Conservation (phyloP, 768 basidiomycete species). For the Collybiopsis confluens region DNA sequence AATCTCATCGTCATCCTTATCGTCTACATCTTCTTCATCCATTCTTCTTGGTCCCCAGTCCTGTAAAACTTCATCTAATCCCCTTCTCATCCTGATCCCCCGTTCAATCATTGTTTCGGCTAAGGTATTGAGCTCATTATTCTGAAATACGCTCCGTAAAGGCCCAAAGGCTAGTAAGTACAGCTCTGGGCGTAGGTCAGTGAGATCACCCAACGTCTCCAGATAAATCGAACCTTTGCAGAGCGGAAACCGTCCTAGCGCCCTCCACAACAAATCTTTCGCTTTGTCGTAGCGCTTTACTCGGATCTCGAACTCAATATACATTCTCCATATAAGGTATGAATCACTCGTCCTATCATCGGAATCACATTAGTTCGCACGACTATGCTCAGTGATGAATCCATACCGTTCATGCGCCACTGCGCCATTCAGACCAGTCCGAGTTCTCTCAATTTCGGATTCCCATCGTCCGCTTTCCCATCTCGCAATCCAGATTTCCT, state of each 20-base stretch:
- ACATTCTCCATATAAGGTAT: constrained; percentile 66
- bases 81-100: constrained; percentile 60
- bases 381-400: too few species aligned
- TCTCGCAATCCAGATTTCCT: constrained; percentile 76
- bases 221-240: too few species aligned
- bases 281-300: constrained; percentile 53
- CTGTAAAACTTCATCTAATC: constrained; percentile 54
- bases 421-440: constrained; percentile 58
- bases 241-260: constrained; percentile 70
- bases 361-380: too few species aligned
- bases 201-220: too few species aligned
- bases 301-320: constrained; percentile 73
- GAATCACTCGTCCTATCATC: constrained; percentile 58
- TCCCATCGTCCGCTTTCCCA: constrained; percentile 76
- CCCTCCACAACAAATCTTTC: constrained; percentile 70
- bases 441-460: constrained; percentile 64
- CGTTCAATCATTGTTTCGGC: constrained; percentile 77
- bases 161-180: constrained; percentile 77
- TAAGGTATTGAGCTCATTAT: constrained; percentile 54
- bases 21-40: constrained; percentile 19
- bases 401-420: constrained; percentile 65
- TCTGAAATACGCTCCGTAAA: constrained; percentile 57
- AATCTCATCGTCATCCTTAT: constrained; percentile 45
- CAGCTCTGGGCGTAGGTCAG: constrained; percentile 41
- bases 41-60: constrained; percentile 34